Evolutionary conservation across 2,329 filamentous ascomycete genomes (phyloP).

Genomic region (Fusarium torreyae): DNA sequence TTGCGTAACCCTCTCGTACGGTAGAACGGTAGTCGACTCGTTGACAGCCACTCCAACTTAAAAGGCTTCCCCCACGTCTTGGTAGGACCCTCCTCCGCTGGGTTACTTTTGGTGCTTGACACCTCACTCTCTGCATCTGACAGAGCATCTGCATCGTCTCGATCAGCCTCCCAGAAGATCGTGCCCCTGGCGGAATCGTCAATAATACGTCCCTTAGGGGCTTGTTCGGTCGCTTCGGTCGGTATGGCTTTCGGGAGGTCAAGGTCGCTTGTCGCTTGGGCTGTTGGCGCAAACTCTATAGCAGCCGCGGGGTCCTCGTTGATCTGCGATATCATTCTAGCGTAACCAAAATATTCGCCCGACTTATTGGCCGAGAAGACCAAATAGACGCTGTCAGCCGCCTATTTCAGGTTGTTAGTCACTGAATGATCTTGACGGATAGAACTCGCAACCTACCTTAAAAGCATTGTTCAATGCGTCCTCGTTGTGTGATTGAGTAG

Average conservation of each 20-base stretch:
- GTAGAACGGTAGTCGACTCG: slow-evolving; percentile 87
- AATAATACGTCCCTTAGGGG: slow-evolving; percentile 88
- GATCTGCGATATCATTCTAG: slow-evolving; percentile 89
- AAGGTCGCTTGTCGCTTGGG: slow-evolving; percentile 69
- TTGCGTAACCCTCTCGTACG: slow-evolving; percentile 89
- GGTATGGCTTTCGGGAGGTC: slow-evolving; percentile 85
- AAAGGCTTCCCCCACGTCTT: slow-evolving; percentile 94
- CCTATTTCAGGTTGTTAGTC: slow-evolving; percentile 62
- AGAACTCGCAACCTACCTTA: slow-evolving; percentile 67
- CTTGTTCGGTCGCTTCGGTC: slow-evolving; percentile 82
- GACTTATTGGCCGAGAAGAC: slow-evolving; percentile 98
- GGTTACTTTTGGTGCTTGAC: slow-evolving; percentile 57
- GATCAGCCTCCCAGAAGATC: slow-evolving; percentile 94
- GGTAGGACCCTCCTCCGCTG: slow-evolving; percentile 60
- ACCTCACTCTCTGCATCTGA: slow-evolving; percentile 59
- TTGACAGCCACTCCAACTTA: slow-evolving; percentile 90
- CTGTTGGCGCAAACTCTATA: slow-evolving; percentile 77
- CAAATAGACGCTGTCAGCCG: slow-evolving; percentile 86
- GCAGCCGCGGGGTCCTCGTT: slow-evolving; percentile 80
- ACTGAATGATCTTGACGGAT: neutral
- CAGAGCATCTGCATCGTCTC: slow-evolving; percentile 66
- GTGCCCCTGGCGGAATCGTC: slow-evolving; percentile 94
- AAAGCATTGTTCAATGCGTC: slow-evolving; percentile 86
- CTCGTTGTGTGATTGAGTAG: slow-evolving; percentile 95
- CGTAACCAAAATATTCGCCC: slow-evolving; percentile 96